phyloP scores from a whole-genome alignment of 148 eudicot genomes.

The Spergularia marina region DNA sequence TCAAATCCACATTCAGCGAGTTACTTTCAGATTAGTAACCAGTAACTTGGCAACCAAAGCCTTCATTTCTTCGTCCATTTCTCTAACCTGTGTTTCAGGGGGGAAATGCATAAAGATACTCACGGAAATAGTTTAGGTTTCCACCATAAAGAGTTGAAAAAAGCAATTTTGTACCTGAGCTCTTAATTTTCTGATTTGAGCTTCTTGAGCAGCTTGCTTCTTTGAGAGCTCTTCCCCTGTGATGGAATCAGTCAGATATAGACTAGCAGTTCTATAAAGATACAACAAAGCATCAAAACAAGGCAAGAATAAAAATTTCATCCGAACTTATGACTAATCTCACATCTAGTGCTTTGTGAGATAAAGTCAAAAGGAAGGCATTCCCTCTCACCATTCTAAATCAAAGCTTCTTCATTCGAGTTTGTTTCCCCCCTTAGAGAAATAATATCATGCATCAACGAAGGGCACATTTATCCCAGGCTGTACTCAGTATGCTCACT shows the following conservation, averaged over 20 bases:
- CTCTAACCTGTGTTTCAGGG: constrained; percentile 85
- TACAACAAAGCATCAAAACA: background rate
- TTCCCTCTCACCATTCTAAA: background rate
- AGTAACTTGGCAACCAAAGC: constrained; percentile 75
- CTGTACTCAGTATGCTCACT: background rate
- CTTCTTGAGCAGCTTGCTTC: constrained; percentile 98
- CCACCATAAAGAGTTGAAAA: constrained; percentile 4
- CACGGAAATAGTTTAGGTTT: constrained; percentile 13
- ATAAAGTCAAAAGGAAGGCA: background rate
- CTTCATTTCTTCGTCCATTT: constrained; percentile 98
- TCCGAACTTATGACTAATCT: background rate
- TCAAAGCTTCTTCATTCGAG: constrained; percentile 12
- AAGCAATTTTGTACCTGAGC: constrained; percentile 64
- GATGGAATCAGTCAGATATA: constrained; percentile 8
- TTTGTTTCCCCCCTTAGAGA: background rate
- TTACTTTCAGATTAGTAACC: constrained; percentile 41
- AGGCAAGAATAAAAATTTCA: background rate
- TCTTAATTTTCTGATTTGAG: constrained; percentile 84
- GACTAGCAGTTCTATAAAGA: background rate
- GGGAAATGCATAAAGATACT: constrained; percentile 18
- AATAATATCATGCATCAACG: background rate
- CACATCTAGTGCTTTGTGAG: background rate
- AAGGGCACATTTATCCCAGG: background rate
- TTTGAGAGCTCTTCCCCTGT: constrained; percentile 96
- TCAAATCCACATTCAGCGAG: constrained; percentile 3